These are phyloP conservation scores for Camillea tinctor DNA, from an alignment of 2,329 filamentous ascomycete species.

Conservation along the genomic window DNA sequence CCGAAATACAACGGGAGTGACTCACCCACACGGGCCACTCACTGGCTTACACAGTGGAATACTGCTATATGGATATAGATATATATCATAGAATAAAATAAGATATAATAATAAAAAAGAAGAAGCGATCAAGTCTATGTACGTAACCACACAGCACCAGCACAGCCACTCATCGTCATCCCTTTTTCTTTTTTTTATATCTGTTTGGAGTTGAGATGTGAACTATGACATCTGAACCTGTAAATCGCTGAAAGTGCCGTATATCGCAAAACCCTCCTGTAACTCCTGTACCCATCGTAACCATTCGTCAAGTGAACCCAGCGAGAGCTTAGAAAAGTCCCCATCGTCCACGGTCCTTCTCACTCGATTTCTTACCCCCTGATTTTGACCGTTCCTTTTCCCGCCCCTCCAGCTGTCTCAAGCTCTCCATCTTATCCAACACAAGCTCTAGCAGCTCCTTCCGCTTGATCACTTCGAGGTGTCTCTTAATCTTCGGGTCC, in stretches of 20 bases:
- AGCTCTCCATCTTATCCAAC: constrained; percentile 90
- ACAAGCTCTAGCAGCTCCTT: constrained; percentile 94
- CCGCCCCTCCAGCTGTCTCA: constrained; percentile 78
- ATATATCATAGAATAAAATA: no score
- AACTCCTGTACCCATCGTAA: constrained; percentile 20
- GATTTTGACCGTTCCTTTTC: constrained; percentile 53
- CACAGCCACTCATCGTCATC: constrained; percentile 5
- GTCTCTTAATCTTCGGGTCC: constrained; percentile 83
- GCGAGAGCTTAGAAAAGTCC: constrained; percentile 42
- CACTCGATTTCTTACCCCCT: constrained; percentile 25
- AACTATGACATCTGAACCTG: constrained; percentile 14
- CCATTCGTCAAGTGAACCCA: constrained; percentile 13
- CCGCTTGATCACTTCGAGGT: constrained; percentile 86
- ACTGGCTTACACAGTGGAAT: neutral
- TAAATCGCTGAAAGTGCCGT: constrained; percentile 7
- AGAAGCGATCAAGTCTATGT: constrained; percentile 15
- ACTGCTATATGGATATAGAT: no score
- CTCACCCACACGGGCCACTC: no score
- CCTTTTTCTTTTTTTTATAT: neutral
- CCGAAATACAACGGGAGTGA: no score
- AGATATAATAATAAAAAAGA: constrained; percentile 9
- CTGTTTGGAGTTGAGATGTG: constrained; percentile 11
- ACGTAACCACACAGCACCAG: constrained; percentile 9
- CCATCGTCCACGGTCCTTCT: constrained; percentile 48
- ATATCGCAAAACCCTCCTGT: constrained; percentile 10